Evolutionary conservation across 176 grass and related monocot genomes (phyloP).

Genomic region (Dendrocalamus sinicus): DNA sequence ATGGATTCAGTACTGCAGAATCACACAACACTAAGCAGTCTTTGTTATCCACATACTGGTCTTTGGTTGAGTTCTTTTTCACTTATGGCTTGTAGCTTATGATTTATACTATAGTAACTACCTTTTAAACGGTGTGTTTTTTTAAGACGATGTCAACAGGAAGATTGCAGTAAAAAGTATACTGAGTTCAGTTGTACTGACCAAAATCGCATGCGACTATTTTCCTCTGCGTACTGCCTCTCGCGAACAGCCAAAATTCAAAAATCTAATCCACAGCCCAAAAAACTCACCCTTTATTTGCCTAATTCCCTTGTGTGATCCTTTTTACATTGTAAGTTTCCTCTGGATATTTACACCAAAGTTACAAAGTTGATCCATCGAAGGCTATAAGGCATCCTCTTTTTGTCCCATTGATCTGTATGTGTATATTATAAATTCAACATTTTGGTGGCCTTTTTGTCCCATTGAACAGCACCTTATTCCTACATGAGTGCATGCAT

Average conservation of each 20-base stretch:
- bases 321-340: slow-evolving; percentile 4
- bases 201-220: too few relatives aligned
- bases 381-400: not conserved
- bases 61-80: not conserved
- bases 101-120: too few relatives aligned
- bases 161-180: too few relatives aligned
- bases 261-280: too few relatives aligned
- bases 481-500: not conserved
- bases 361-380: slow-evolving; percentile 25
- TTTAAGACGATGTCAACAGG: too few relatives aligned
- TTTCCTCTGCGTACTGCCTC: too few relatives aligned
- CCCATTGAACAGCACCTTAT: not conserved
- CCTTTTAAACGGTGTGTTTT: too few relatives aligned
- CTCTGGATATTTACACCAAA: slow-evolving; percentile 15
- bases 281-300: not conserved
- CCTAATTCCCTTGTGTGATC: slow-evolving; percentile 9
- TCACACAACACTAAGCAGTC: not conserved
- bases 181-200: too few relatives aligned
- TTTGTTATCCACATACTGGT: not conserved
- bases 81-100: too few relatives aligned
- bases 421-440: slow-evolving; percentile 20
- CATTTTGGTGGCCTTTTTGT: slow-evolving; percentile 20
- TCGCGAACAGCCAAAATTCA: too few relatives aligned
- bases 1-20: not conserved
- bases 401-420: slow-evolving; percentile 28